Base-by-base conservation (phyloP, 257 asterid genomes). In the Nicotiana undulata region DNA sequence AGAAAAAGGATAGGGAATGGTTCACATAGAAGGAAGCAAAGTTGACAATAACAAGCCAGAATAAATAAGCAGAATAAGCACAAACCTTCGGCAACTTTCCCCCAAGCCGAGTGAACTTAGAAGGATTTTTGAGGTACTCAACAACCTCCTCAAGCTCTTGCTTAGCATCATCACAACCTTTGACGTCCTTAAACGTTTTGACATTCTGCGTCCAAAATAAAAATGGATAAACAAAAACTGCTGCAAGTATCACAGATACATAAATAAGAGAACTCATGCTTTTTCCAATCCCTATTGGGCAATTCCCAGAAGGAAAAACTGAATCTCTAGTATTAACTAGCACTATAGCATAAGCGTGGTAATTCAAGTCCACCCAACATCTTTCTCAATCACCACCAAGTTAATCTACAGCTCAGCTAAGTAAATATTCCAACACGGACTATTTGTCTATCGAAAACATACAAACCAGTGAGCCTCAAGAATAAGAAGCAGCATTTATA, bases 111-210 rank as follows among this genome's bases (percentile, higher is more conserved):
- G 99, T 95, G 90, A 95, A 93, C 87, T 95, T 93, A 15, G 95
- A 55, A 77, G 99, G 99, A 85, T 94, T 91, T 81, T 84, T 95
- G 17, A 95, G 93, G 89, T 95, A 95, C 92, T 95, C 96, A 79
- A 95, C 99, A 88, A 95, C 97, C 93, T 95, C 99, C 90, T 93
- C 99, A 67, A 95, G 99, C 93, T 95, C 99, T 90, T 95, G 97
- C 80, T 95, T 95, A 65, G 99, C 99, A 90, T 95, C 99, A 89
- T 95, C 99, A 83, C 99, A 95, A 72, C 99, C 99, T 88, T 92
- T 95, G 84, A 93, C 99, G 82, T 95, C 99, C 91, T 95, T 95
- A 83, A 95, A 95, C 51, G 98, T 95, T 91, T 95, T 95, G 75
- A 92, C 96, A 87, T 93, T 95, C 99, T 95, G 94, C 84, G 87